Evolutionary conservation across 345 rosid species (phyloP).

Genomic region (Euphorbia peplus): DNA sequence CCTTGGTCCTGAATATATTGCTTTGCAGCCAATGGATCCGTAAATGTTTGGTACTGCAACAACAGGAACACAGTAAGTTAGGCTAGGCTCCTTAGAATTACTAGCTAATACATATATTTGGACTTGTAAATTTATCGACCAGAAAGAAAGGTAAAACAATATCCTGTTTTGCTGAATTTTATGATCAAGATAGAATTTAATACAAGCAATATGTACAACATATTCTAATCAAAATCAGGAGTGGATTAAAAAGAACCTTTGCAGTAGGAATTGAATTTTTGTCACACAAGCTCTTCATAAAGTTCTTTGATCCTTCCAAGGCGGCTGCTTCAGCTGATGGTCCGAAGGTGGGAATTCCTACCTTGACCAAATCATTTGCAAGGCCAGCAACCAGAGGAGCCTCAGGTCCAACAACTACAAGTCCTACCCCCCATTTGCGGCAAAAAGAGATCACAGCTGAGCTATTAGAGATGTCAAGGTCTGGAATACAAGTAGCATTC

Average conservation of each 20-base stretch:
- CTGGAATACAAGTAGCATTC: constrained; percentile 73
- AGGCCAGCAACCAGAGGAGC: constrained; percentile 92
- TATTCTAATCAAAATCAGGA: background rate
- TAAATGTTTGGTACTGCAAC: constrained; percentile 67
- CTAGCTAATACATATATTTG: background rate
- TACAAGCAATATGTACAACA: background rate
- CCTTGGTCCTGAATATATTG: constrained; percentile 73
- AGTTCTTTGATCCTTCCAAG: constrained; percentile 92
- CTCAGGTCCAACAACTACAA: constrained; percentile 94
- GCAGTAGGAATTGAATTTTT: constrained; percentile 91
- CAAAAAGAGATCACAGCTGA: constrained; percentile 72
- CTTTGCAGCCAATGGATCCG: constrained; percentile 66
- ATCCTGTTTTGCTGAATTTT: too few species aligned
- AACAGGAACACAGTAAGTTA: background rate
- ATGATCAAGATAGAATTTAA: too few species aligned
- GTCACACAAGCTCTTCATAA: constrained; percentile 87
- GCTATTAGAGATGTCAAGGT: constrained; percentile 62
- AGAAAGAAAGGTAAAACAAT: too few species aligned
- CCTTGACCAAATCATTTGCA: constrained; percentile 61
- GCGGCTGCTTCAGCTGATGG: constrained; percentile 97
- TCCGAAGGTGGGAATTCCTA: constrained; percentile 79
- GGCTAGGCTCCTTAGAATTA: background rate
- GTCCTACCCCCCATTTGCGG: constrained; percentile 51
- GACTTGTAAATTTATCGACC: background rate
- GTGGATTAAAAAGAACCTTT: constrained; percentile 46